Conservation (phyloP, 192 early-diverging fungal species). For the Dissophora ornata region DNA sequence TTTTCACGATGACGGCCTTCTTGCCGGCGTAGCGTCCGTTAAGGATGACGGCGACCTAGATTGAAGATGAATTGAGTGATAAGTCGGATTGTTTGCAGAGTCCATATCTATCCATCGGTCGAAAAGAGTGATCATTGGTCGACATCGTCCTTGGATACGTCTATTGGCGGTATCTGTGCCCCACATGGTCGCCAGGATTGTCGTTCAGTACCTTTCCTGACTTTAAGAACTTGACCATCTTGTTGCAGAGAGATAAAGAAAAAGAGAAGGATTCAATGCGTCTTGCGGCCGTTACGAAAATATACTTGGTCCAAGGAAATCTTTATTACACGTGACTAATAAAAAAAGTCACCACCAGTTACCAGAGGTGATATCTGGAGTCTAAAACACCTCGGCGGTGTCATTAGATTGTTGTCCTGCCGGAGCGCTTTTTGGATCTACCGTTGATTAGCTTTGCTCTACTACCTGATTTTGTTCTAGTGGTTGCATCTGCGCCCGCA, state of each 20-base stretch:
- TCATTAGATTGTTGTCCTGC: too few species aligned
- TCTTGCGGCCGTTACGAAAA: neutral
- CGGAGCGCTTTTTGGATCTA: too few species aligned
- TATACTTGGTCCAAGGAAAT: neutral
- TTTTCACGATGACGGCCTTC: slow-evolving; percentile 99
- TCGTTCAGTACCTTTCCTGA: slow-evolving; percentile 23
- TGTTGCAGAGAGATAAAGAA: slow-evolving; percentile 27
- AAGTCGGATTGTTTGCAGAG: slow-evolving; percentile 10
- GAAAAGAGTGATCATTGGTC: neutral
- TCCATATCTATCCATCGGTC: slow-evolving; percentile 28
- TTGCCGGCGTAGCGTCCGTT: slow-evolving; percentile 99
- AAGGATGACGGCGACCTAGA: slow-evolving; percentile 95
- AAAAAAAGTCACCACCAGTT: too few species aligned
- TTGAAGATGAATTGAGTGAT: neutral
- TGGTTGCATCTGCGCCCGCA: too few species aligned
- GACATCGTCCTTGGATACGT: neutral
- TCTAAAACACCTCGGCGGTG: too few species aligned
- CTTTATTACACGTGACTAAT: neutral
- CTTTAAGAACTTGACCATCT: slow-evolving; percentile 42
- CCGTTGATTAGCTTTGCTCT: too few species aligned
- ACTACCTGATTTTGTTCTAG: too few species aligned
- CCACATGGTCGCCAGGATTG: neutral
- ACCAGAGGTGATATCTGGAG: too few species aligned
- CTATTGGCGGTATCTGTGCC: neutral
- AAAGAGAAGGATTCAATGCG: slow-evolving; percentile 24